Base-by-base conservation (phyloP, 768 basidiomycete species). In the Hygrophoropsis aurantiaca region DNA sequence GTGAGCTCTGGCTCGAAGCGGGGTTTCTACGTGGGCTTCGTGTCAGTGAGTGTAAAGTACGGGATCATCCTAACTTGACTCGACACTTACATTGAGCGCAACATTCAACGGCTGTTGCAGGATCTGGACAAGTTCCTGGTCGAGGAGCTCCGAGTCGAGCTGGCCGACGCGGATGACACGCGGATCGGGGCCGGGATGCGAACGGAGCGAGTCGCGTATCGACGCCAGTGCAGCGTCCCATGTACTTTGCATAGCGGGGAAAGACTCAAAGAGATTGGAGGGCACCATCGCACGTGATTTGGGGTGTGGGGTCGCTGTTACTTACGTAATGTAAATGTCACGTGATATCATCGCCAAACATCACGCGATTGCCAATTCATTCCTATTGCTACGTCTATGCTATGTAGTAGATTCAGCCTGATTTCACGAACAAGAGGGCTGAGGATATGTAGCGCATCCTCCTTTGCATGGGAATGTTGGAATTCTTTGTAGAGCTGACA, bases 81-180 rank as follows among this genome's bases (percentile, higher is more conserved):
- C 41, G 36, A 16, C 11, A 66, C 82, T 52, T 66, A 92, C 91
- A 54, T 80, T 79, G 18, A 95, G 66, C 1, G 93, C 83, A 49
- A 79, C 86, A 52, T 74, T 72, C 40, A 97, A 65, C n/a, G 93
- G 94, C 44, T 89, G 89, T 58, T 81, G 82, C 25, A 98, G 75
- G 50, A 97, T 69, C 23, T 83, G 78, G 25, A 87, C 81, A 15
- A 98, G 79, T 52, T 97, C 93, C 54, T 85, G 81, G 69, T 98
- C 95, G 40, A 97, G 77, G 19, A 94, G 75, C 56, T 92, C 87
- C 3, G 94, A 83, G 64, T 98, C 95, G 44, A 97, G 81, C 65
- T 95, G 90, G 7, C 89, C 87, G 40, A 98, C 92, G 36, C 94
- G 87, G 20, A 82, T 72, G 24, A 85, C 69, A n/a, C 85, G 76